Evolutionary conservation across 2,329 filamentous ascomycete genomes (phyloP).

Genomic region (Nemania sp.): DNA sequence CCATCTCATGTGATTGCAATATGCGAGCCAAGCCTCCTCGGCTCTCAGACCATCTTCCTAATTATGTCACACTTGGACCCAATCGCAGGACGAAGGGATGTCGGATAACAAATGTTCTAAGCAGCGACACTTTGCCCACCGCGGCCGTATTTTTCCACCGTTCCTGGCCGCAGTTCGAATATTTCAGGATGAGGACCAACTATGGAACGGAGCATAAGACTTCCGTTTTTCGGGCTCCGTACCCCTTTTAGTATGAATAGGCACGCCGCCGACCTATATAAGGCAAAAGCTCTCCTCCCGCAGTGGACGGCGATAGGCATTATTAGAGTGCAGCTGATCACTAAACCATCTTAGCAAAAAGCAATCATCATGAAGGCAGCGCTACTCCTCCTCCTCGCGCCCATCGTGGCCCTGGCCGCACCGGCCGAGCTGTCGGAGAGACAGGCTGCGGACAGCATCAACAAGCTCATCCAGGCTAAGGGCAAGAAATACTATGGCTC

Average conservation of each 20-base stretch:
- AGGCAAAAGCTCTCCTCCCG: neutral
- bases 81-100: neutral
- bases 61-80: neutral
- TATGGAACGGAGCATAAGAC: constrained; percentile 17
- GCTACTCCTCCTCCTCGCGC: constrained; percentile 43
- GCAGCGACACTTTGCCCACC: neutral
- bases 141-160: neutral
- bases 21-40: too few species aligned
- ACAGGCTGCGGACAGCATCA: constrained; percentile 53
- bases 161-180: constrained; percentile 4
- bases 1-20: too few species aligned
- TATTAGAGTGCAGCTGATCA: neutral
- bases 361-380: constrained; percentile 37
- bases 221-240: constrained; percentile 16
- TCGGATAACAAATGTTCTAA: neutral
- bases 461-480: constrained; percentile 59
- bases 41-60: too few species aligned
- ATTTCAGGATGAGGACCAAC: constrained; percentile 7
- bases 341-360: constrained; percentile 4
- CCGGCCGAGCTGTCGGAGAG: constrained; percentile 41
- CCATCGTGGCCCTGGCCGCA: constrained; percentile 41
- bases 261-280: constrained; percentile 14
- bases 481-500: constrained; percentile 70
- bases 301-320: too few species aligned
- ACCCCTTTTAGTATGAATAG: constrained; percentile 13